Base-by-base conservation (phyloP, 345 rosid species). In the Passiflora organensis region DNA sequence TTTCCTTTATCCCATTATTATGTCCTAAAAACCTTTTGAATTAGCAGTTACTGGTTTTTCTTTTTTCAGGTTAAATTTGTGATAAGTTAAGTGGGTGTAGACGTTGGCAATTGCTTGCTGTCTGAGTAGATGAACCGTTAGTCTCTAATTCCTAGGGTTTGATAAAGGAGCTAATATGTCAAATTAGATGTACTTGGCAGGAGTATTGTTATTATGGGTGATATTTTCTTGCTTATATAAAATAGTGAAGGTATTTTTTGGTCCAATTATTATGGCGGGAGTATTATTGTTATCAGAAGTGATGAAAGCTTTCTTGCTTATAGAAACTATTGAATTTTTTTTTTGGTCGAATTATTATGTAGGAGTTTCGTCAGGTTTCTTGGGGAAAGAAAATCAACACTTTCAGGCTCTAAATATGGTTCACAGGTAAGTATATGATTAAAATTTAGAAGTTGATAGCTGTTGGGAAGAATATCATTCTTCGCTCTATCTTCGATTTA, bases 311-410 rank as follows among this genome's bases (percentile, higher is more conserved):
- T 48, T 43, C 1, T 63, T 28, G 16, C 51, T 65, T 47, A 64
- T 41, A 25, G 48, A 44, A 25, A 17, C 17, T 55, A 18, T 13
- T 56, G 18, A 24, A 25, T 49, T 47, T 69, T 24, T 25, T n/a
- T 65, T 4, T 23, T 43, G 52, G 49, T 38, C 60, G 50, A 24
- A 62, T 59, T 16, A 48, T 56, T 14, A 23, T 38, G 16, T 52
- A 93, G 99, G 97, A 89, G 76, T 69, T 93, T 93, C 72, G 51
- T 83, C 62, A 82, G 83, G 72, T 83, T 82, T 72, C 84, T 89
- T 19, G 96, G 85, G 32, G 97, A 86, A 72, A 86, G 72, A 79
- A 86, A 85, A 81, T 61, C 77, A 16, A 65, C 83, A 75, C 55
- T 83, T 21, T 65, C 95, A 45, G 76, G 84, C 60, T 52, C 95